phyloP scores from a whole-genome alignment of 768 basidiomycete genomes.

The Filobasidium floriforme region DNA sequence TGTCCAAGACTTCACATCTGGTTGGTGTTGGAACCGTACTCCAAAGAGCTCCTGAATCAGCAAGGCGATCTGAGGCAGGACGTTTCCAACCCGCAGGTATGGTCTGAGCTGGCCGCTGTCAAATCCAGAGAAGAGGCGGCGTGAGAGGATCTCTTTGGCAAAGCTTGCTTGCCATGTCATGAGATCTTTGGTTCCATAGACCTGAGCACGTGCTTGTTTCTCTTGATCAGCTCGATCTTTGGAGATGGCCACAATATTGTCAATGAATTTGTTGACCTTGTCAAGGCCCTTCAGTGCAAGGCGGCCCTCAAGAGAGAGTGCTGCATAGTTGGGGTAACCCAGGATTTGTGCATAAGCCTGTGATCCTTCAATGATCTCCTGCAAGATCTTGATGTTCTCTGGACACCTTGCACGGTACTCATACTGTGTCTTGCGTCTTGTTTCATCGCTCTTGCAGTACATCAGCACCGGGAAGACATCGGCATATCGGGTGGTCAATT shows the following conservation, averaged over 20 bases:
- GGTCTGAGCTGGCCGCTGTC: neutral
- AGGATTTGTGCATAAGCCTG: conserved; percentile 6
- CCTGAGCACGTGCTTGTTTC: neutral
- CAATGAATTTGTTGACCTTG: neutral
- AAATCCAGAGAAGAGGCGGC: neutral
- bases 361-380: neutral
- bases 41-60: conserved; percentile 1
- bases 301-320: neutral
- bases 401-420: neutral
- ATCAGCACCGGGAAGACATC: neutral
- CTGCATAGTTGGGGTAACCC: conserved; percentile 5
- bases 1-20: neutral
- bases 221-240: neutral
- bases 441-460: neutral
- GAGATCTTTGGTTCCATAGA: neutral
- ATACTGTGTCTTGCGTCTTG: neutral
- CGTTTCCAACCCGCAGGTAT: neutral
- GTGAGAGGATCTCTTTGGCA: neutral
- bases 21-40: neutral
- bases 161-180: neutral
- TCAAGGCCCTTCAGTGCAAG: neutral
- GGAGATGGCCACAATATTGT: neutral
- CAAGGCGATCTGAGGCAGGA: neutral
- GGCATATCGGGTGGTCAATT: neutral
- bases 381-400: conserved; percentile 1